Conservation (phyloP, 2,329 filamentous ascomycete species). For the Colletotrichum somersetense region DNA sequence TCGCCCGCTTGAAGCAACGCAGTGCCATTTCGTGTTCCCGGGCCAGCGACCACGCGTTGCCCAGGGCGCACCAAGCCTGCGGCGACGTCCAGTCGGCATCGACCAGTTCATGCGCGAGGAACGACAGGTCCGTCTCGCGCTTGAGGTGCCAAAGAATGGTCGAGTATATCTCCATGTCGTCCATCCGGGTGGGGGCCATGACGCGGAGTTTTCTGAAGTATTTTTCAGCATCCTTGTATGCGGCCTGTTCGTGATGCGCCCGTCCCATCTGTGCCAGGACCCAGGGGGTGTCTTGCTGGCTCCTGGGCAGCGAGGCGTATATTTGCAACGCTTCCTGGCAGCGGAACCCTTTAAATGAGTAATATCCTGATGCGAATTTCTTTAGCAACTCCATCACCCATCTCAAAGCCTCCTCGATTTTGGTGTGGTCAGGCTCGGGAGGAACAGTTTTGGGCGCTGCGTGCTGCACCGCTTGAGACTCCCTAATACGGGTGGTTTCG, state of each 20-base stretch:
- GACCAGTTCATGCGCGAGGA: slow-evolving; percentile 89
- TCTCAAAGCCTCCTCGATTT: slow-evolving; percentile 80
- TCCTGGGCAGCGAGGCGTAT: slow-evolving; percentile 76
- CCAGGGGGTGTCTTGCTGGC: slow-evolving; percentile 92
- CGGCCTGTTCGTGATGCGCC: slow-evolving; percentile 90
- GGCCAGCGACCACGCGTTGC: slow-evolving; percentile 93
- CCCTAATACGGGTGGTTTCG: slow-evolving; percentile 65
- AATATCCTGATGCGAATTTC: slow-evolving; percentile 85
- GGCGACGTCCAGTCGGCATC: slow-evolving; percentile 90
- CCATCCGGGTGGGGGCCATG: slow-evolving; percentile 83
- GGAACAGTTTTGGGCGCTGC: slow-evolving; percentile 52
- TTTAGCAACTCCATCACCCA: slow-evolving; percentile 84
- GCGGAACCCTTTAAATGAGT: slow-evolving; percentile 81
- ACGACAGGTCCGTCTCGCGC: slow-evolving; percentile 90
- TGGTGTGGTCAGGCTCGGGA: slow-evolving; percentile 67
- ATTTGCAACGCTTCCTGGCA: slow-evolving; percentile 81
- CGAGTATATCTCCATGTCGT: slow-evolving; percentile 98
- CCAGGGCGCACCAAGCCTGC: slow-evolving; percentile 94
- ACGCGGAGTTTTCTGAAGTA: slow-evolving; percentile 85
- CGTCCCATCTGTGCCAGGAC: slow-evolving; percentile 91
- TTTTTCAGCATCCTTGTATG: slow-evolving; percentile 88
- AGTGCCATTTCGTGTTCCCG: slow-evolving; percentile 95
- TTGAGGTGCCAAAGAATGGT: slow-evolving; percentile 99
- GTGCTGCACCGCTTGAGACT: slow-evolving; percentile 52
- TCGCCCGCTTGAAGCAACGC: slow-evolving; percentile 93